Conservation (phyloP, 1,284 basidiomycete genomes). For the Veloporphyrellus conicus region DNA sequence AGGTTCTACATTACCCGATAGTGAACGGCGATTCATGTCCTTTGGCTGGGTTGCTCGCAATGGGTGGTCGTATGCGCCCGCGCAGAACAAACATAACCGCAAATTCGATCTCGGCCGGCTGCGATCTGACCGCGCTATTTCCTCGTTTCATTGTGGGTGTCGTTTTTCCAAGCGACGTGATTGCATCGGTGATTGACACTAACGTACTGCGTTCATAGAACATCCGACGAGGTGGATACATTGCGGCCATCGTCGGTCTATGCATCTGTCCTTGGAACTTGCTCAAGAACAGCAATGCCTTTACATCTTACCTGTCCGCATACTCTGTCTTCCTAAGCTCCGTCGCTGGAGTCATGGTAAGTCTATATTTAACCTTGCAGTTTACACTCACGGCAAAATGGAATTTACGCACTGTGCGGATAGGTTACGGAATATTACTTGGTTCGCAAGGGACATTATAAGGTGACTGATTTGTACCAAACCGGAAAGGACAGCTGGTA, state of each 20-base stretch:
- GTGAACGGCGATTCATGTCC: conserved; percentile 23
- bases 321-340: conserved; percentile 82
- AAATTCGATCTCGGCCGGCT: conserved; percentile 81
- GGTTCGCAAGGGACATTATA: conserved; percentile 68
- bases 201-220: conserved; percentile 41
- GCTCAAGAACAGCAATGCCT: conserved; percentile 69
- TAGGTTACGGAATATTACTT: conserved; percentile 79
- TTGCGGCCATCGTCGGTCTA: conserved; percentile 72
- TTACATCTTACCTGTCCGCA: conserved; percentile 80
- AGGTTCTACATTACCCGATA: neutral
- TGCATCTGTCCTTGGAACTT: conserved; percentile 80
- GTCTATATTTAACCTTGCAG: neutral
- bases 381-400: conserved; percentile 1
- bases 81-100: conserved; percentile 75
- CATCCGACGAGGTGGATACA: conserved; percentile 79
- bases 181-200: conserved; percentile 1
- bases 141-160: conserved; percentile 69
- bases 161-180: neutral
- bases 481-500: conserved; percentile 62
- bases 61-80: conserved; percentile 1
- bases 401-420: neutral
- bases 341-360: conserved; percentile 77
- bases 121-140: conserved; percentile 76
- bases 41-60: conserved; percentile 7
- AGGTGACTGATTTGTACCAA: conserved; percentile 69